Evolutionary conservation across 2,329 filamentous ascomycete genomes (phyloP).

Genomic region (Phialocephala subalpina): DNA sequence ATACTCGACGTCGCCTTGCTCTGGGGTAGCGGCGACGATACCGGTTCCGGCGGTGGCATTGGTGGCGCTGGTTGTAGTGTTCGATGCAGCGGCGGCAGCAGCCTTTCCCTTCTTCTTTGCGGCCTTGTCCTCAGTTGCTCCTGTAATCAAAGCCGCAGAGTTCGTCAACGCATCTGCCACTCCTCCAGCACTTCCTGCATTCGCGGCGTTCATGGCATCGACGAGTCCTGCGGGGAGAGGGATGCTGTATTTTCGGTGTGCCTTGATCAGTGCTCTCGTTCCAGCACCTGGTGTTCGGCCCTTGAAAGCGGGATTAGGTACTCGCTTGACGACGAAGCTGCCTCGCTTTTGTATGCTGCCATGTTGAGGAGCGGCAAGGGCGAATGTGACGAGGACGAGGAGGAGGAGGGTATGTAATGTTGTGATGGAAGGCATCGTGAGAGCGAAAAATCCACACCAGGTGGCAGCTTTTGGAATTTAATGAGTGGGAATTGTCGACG

Average conservation of each 20-base stretch:
- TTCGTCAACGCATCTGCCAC: constrained; percentile 23
- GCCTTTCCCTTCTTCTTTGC: constrained; percentile 20
- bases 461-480: constrained; percentile 36
- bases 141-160: constrained; percentile 7
- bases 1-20: constrained; percentile 49
- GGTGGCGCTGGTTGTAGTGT: constrained; percentile 32
- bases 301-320: constrained; percentile 53
- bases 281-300: constrained; percentile 40
- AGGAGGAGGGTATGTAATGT: constrained; percentile 48
- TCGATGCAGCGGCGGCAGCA: constrained; percentile 13
- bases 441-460: constrained; percentile 42
- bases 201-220: constrained; percentile 43
- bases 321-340: constrained; percentile 44
- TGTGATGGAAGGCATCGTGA: constrained; percentile 43
- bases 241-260: constrained; percentile 74
- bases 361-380: constrained; percentile 55
- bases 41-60: constrained; percentile 54
- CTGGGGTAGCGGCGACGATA: constrained; percentile 69
- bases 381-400: constrained; percentile 55
- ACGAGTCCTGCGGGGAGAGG: constrained; percentile 53
- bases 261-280: constrained; percentile 65
- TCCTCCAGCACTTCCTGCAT: constrained; percentile 13
- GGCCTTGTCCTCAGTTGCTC: constrained; percentile 5
- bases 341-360: constrained; percentile 51
- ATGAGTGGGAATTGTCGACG: constrained; percentile 26